These are phyloP conservation scores for Corrigiola litoralis DNA, from an alignment of 179 eudicot species.

Conservation along the genomic window DNA sequence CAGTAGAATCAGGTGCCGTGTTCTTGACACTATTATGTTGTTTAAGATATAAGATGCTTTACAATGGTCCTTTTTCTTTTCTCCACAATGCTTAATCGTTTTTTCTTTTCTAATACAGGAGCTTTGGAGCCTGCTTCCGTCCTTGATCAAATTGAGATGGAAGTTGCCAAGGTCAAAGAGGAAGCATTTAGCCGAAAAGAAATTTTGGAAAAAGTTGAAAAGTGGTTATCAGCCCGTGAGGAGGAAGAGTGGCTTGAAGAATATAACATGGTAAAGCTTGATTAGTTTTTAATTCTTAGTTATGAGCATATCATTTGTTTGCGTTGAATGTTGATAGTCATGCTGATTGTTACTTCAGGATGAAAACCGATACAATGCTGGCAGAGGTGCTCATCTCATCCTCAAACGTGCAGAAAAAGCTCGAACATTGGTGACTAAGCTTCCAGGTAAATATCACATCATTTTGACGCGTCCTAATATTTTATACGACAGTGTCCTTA, in stretches of 20 bases:
- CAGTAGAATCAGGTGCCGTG: conserved; percentile 75
- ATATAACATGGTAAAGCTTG: conserved; percentile 60
- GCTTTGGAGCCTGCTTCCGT: conserved; percentile 68
- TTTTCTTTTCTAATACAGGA: conserved; percentile 34
- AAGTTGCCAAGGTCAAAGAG: conserved; percentile 75
- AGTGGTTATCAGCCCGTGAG: conserved; percentile 88
- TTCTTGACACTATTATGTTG: not conserved
- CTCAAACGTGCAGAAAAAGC: conserved; percentile 99
- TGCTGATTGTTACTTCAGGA: conserved; percentile 44
- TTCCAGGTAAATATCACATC: conserved; percentile 64
- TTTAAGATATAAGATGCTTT: not conserved
- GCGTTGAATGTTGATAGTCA: not conserved
- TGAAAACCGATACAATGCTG: conserved; percentile 93
- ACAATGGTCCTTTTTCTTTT: not conserved
- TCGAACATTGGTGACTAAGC: conserved; percentile 69
- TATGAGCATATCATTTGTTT: not conserved
- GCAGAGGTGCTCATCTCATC: conserved; percentile 88
- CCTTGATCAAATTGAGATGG: conserved; percentile 76
- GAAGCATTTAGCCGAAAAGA: conserved; percentile 93
- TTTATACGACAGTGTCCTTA: not conserved
- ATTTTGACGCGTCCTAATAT: not conserved
- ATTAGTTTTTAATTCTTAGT: not conserved
- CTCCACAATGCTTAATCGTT: not conserved
- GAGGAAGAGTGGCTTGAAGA: conserved; percentile 99
- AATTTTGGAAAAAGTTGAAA: conserved; percentile 83